Conservation (phyloP, 2,329 filamentous ascomycete genomes). For the Trichophyton simii region DNA sequence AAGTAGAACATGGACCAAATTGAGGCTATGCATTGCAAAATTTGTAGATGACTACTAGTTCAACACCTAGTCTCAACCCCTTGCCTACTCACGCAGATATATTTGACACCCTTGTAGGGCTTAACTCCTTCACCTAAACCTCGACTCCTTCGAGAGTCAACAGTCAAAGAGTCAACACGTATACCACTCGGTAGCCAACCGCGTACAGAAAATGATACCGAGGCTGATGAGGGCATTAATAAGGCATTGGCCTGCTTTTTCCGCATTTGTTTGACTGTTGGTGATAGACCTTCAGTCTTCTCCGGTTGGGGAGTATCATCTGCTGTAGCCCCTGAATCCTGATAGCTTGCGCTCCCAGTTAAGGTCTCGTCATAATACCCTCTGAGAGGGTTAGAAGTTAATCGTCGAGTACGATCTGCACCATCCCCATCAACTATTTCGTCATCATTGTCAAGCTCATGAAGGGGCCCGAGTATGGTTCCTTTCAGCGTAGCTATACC, state of each 20-base stretch:
- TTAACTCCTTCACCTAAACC: constrained; percentile 79
- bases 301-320: neutral
- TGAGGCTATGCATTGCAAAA: neutral
- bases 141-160: constrained; percentile 64
- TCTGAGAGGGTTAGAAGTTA: constrained; percentile 27
- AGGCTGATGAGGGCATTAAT: constrained; percentile 67
- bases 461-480: constrained; percentile 57
- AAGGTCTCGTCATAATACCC: constrained; percentile 33
- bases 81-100: constrained; percentile 58
- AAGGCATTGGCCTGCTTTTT: constrained; percentile 44
- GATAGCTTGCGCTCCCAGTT: neutral
- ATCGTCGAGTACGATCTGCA: constrained; percentile 9
- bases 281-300: neutral
- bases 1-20: neutral
- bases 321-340: neutral
- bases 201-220: constrained; percentile 51
- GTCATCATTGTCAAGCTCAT: constrained; percentile 28
- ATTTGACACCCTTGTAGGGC: constrained; percentile 97
- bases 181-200: constrained; percentile 54
- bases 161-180: constrained; percentile 48
- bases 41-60: constrained; percentile 4
- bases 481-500: constrained; percentile 64
- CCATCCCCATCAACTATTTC: constrained; percentile 23
- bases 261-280: neutral
- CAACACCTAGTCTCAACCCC: constrained; percentile 38